Conservation (phyloP, 257 asterid genomes). For the Solanum chmielewskii region DNA sequence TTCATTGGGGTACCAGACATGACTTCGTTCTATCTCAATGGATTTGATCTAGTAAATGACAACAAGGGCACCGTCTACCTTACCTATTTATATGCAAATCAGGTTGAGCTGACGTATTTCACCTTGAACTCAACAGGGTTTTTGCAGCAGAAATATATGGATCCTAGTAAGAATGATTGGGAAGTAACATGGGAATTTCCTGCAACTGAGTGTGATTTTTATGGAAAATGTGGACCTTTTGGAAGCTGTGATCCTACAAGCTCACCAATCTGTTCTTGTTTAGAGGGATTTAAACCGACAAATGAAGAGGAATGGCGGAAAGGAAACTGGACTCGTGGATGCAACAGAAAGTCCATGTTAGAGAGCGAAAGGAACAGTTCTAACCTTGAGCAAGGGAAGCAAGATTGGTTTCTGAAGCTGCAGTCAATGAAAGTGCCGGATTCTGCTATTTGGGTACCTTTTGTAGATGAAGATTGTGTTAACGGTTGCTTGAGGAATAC, state of each 20-base stretch:
- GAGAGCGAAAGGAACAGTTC: constrained; percentile 15
- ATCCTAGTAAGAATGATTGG: constrained; percentile 5
- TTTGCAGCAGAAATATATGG: constrained; percentile 11
- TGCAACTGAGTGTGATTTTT: constrained; percentile 17
- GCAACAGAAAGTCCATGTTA: constrained; percentile 12
- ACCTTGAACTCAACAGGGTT: constrained; percentile 10
- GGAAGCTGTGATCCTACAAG: constrained; percentile 15
- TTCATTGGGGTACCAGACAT: constrained; percentile 12
- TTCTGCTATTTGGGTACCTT: constrained; percentile 11
- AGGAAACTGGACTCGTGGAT: constrained; percentile 39
- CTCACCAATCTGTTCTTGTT: constrained; percentile 19
- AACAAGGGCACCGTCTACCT: background rate
- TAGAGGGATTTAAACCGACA: constrained; percentile 25
- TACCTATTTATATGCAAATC: background rate
- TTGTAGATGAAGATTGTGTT: constrained; percentile 17
- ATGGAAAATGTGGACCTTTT: constrained; percentile 28
- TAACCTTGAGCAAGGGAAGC: constrained; percentile 5
- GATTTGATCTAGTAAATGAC: background rate
- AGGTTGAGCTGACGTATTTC: background rate
- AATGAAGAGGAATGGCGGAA: constrained; percentile 18
- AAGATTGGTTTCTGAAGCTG: constrained; percentile 38
- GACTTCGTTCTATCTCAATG: background rate
- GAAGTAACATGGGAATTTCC: constrained; percentile 8
- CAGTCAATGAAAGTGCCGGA: constrained; percentile 29
- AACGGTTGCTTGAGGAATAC: constrained; percentile 15